A percentile compares a stretch with the other conserved stretches of the same genome.
phyloP scores from a whole-genome alignment of 352 stramenopile species.

The Aphanomyces astaci region DNA sequence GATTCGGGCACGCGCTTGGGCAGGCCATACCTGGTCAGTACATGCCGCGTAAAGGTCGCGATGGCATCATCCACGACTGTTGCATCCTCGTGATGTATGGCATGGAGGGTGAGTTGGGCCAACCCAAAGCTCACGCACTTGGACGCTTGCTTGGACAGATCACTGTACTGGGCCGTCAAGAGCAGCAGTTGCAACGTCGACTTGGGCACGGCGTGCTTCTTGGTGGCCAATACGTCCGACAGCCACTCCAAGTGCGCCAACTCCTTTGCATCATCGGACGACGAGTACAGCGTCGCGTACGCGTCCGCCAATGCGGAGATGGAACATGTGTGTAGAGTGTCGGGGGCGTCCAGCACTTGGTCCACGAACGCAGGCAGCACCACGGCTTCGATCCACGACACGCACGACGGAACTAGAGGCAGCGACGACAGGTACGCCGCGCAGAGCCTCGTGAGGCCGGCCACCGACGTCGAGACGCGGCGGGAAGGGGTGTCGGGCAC shows the following conservation, averaged over 20 bases:
- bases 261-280: not conserved
- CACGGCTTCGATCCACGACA: not conserved
- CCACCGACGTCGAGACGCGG: not conserved
- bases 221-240: not conserved
- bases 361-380: conserved; percentile 15
- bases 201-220: not conserved
- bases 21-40: not conserved
- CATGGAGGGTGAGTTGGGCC: not conserved
- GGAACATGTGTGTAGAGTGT: not conserved
- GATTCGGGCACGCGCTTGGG: not conserved
- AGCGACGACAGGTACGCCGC: conserved; percentile 11
- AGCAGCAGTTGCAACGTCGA: conserved; percentile 9
- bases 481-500: not conserved
- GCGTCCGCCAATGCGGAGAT: not conserved
- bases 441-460: not conserved
- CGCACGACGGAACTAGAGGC: not conserved
- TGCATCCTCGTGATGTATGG: too few relatives aligned
- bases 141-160: not conserved
- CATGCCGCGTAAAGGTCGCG: not conserved
- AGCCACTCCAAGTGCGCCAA: not conserved
- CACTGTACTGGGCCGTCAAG: not conserved
- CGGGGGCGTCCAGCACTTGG: not conserved
- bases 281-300: not conserved
- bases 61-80: not conserved
- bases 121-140: conserved; percentile 9